phyloP scores from a whole-genome alignment of 176 grass and related monocot species.

The Musa beccarii region DNA sequence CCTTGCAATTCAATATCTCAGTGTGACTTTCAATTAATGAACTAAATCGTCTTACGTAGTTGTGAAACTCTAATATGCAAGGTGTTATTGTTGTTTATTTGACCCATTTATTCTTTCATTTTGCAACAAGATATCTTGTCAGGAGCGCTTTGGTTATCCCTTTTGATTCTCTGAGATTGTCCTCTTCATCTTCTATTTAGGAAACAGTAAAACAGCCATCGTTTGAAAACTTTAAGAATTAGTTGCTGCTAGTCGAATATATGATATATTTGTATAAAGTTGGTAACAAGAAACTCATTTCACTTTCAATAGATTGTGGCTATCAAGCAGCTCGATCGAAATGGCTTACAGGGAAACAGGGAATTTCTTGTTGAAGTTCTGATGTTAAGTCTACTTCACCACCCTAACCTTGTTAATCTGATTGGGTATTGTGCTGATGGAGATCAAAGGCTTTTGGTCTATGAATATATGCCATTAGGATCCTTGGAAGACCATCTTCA shows the following conservation, averaged over 20 bases:
- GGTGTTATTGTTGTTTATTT: neutral
- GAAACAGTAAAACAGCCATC: no score
- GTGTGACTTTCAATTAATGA: neutral
- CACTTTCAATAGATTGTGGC: conserved; percentile 1
- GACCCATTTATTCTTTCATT: neutral
- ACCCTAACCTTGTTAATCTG: conserved; percentile 13
- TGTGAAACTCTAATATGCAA: neutral
- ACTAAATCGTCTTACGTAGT: neutral
- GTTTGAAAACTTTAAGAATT: no score
- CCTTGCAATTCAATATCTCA: neutral
- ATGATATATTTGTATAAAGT: neutral
- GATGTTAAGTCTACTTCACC: conserved; percentile 13
- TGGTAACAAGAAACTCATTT: neutral
- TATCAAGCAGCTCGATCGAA: conserved; percentile 11
- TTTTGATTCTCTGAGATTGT: no score
- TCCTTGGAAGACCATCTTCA: conserved; percentile 13
- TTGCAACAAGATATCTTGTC: neutral
- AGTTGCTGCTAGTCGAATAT: no score
- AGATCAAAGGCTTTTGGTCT: conserved; percentile 12
- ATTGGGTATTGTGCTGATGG: conserved; percentile 12
- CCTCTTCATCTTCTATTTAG: no score
- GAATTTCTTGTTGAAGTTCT: conserved; percentile 13
- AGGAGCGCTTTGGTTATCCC: no score
- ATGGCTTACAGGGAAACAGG: conserved; percentile 15
- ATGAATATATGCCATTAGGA: conserved; percentile 11